Conservation (phyloP, 805 yeast species). For the Lipomyces chichibuensis region DNA sequence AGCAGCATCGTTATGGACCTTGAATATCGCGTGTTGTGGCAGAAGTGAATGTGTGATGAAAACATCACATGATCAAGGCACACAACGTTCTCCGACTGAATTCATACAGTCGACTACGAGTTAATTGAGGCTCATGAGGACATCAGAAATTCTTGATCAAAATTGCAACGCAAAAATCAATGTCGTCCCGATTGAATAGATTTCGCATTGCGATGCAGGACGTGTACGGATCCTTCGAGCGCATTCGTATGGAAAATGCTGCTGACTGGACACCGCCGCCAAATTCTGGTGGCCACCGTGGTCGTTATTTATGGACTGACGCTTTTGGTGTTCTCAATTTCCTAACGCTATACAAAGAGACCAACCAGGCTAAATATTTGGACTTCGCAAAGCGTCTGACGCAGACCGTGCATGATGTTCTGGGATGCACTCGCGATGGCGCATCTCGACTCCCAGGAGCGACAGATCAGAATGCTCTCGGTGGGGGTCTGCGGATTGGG, state of each 20-base stretch:
- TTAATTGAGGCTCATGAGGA: background rate
- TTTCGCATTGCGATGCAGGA: conserved; percentile 9
- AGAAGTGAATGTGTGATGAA: conserved; percentile 4
- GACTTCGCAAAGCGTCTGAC: conserved; percentile 9
- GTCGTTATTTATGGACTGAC: conserved; percentile 11
- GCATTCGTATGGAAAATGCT: conserved; percentile 3
- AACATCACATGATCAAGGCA: conserved; percentile 7
- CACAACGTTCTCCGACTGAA: background rate
- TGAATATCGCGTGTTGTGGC: conserved; percentile 6
- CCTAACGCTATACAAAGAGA: conserved; percentile 12
- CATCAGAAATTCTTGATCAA: conserved; percentile 1
- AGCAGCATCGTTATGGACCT: background rate
- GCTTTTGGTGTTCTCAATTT: conserved; percentile 12
- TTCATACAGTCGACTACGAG: background rate
- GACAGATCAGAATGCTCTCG: conserved; percentile 6
- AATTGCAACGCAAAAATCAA: conserved; percentile 1
- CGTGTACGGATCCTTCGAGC: conserved; percentile 8
- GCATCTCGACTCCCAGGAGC: conserved; percentile 13
- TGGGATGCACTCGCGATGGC: conserved; percentile 12
- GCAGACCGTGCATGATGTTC: conserved; percentile 9
- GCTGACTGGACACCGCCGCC: conserved; percentile 12
- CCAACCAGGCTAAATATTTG: conserved; percentile 6
- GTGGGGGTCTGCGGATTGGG: conserved; percentile 11
- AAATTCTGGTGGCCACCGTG: conserved; percentile 12
- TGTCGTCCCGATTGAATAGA: conserved; percentile 8